Evolutionary conservation across 805 yeast genomes (phyloP).

Genomic region (Pichia rugopelliculosa): DNA sequence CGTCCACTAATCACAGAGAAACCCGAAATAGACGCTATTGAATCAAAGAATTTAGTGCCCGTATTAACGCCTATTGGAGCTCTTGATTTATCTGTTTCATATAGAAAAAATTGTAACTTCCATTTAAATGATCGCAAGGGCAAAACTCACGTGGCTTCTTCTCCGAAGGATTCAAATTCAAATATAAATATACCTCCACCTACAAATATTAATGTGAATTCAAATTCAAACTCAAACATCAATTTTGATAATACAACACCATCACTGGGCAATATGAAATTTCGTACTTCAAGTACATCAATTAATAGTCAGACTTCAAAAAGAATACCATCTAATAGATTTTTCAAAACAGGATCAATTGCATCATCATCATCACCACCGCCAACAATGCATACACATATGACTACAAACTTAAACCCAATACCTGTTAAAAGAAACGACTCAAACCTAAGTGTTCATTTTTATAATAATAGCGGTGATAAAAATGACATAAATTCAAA

Average conservation of each 20-base stretch:
- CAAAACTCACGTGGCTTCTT: conserved; percentile 3
- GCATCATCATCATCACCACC: conserved; percentile 32
- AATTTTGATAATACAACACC: background rate
- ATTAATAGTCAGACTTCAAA: conserved; percentile 18
- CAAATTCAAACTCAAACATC: background rate
- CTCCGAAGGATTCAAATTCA: background rate
- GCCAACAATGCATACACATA: conserved; percentile 8
- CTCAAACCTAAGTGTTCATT: conserved; percentile 32
- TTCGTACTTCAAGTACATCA: conserved; percentile 21
- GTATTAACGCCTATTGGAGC: conserved; percentile 72
- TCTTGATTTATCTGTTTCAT: conserved; percentile 68
- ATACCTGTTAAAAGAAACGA: conserved; percentile 37
- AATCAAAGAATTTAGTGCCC: conserved; percentile 58
- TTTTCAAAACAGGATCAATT: conserved; percentile 59
- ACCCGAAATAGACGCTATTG: conserved; percentile 14
- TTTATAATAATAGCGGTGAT: conserved; percentile 5
- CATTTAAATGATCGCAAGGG: conserved; percentile 60
- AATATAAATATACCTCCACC: background rate
- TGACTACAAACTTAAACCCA: conserved; percentile 23
- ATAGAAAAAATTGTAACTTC: conserved; percentile 65
- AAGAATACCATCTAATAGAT: conserved; percentile 29
- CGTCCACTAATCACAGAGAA: conserved; percentile 40
- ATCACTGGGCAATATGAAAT: conserved; percentile 10
- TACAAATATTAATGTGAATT: background rate
- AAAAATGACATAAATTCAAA: background rate